Conservation (phyloP, 75 land plant species). For the Cryptomeria japonica region DNA sequence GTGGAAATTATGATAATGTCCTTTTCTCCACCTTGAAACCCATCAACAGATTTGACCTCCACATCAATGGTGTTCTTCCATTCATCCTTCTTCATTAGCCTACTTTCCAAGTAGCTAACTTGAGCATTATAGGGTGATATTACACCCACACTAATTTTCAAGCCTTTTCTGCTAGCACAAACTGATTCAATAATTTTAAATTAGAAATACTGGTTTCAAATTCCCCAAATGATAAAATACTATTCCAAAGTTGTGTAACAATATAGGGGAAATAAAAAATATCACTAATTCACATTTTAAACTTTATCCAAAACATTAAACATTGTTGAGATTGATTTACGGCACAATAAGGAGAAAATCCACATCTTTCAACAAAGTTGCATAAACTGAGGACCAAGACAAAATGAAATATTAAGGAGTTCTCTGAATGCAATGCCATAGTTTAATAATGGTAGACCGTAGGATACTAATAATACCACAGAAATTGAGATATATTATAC, state of each 20-base stretch:
- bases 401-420: neutral
- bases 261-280: too few relatives aligned
- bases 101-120: constrained; percentile 24
- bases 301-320: neutral
- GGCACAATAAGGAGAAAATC: neutral
- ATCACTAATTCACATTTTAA: neutral
- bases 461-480: too few relatives aligned
- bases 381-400: neutral
- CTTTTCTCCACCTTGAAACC: constrained; percentile 88
- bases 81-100: constrained; percentile 19
- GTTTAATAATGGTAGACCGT: too few relatives aligned
- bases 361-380: too few relatives aligned
- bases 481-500: neutral
- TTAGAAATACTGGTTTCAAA: neutral
- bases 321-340: neutral
- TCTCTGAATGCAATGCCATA: too few relatives aligned
- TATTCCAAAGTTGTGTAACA: too few relatives aligned
- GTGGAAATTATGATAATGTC: constrained; percentile 79
- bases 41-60: constrained; percentile 41
- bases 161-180: constrained; percentile 4
- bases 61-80: constrained; percentile 19
- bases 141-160: too few relatives aligned
- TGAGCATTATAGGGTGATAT: too few relatives aligned
- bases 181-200: constrained; percentile 19
- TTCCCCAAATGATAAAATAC: too few relatives aligned